Base-by-base conservation (phyloP, 2,329 filamentous ascomycete species). In the Penicillium sp. region DNA sequence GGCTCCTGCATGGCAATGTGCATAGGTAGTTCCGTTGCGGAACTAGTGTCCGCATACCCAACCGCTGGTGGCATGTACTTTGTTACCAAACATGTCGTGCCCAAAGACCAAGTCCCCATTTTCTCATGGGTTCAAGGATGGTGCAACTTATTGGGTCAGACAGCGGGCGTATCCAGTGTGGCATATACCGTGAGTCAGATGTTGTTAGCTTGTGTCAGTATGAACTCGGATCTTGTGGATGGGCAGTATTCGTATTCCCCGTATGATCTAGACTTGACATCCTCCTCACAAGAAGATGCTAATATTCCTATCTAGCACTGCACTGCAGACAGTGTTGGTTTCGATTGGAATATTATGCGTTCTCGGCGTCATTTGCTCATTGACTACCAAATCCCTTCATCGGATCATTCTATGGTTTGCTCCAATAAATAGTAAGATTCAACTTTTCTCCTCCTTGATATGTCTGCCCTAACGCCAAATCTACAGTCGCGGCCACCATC, bases 21-120 rank as follows among this genome's bases (percentile, higher is more conserved):
- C 61, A 88, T 88, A 64, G 84, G 84, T 14, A 85, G 82, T 62
- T 87, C 84, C 56, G 85, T 88, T n/a, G 82, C 85, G 44, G 85
- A 88, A 71, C 72, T 88, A 52, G 85, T 88, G 27, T 88, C 85
- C 8, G 85, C 85, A 31, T 88, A 88, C 72, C 86, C 86, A 33
- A 88, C 86, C 2, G 85, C 85, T 2, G 85, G 85, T 21, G 86
- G 86, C 3, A 88, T 88, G 84, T 88, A 88, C 70, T 88, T 87
- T 68, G 85, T 87, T 33, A 86, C 84, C 10, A 88, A 88, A 65
- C 82, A 86, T 67, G 85, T 88, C 33, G 85, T 88, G 2, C 85
- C 85, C 9, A 74, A 78, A 16, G 79, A 85, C 54, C 81, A 86
- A 67, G 84, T 87, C 29, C 82, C 86, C 2, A 80, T 86, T 13